A percentile compares a stretch with the other conserved stretches of the same genome.
phyloP scores from a whole-genome alignment of 306 rosid genomes.

The Echinosophora koreensis region DNA sequence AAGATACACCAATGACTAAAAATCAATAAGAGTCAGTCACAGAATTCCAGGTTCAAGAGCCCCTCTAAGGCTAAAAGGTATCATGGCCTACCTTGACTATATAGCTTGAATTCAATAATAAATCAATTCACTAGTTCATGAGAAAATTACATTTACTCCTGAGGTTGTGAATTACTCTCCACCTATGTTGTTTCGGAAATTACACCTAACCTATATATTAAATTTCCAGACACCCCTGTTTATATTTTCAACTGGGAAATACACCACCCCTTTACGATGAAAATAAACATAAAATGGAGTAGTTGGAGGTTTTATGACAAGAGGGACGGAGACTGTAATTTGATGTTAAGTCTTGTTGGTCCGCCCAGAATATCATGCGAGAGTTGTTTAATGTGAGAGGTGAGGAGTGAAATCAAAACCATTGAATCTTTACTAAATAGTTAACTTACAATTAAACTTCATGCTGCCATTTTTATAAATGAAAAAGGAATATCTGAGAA shows the following conservation, averaged over 20 bases:
- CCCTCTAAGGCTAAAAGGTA: not conserved
- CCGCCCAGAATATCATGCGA: not conserved
- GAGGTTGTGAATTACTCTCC: constrained; percentile 1
- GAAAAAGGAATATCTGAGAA: not conserved
- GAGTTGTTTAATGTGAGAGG: not conserved
- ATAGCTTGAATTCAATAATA: constrained; percentile 14
- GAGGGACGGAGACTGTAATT: constrained; percentile 27
- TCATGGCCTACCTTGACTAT: constrained; percentile 17
- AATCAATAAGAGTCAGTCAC: constrained; percentile 1
- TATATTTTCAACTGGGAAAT: not conserved
- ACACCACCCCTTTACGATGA: constrained; percentile 5
- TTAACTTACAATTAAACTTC: not conserved
- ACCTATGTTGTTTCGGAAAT: not conserved
- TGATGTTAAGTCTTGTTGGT: not conserved
- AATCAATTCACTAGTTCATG: constrained; percentile 10
- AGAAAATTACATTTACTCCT: constrained; percentile 7
- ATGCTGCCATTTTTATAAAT: constrained; percentile 6
- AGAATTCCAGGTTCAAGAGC: constrained; percentile 11
- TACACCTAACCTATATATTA: constrained; percentile 8
- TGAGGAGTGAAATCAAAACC: constrained; percentile 3
- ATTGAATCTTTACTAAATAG: constrained; percentile 2
- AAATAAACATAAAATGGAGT: constrained; percentile 18
- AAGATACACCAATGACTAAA: constrained; percentile 16
- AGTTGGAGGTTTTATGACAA: not conserved
- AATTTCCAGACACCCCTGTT: constrained; percentile 1